Base-by-base conservation (phyloP, 2,329 filamentous ascomycete species). In the Elsinoe perseae region DNA sequence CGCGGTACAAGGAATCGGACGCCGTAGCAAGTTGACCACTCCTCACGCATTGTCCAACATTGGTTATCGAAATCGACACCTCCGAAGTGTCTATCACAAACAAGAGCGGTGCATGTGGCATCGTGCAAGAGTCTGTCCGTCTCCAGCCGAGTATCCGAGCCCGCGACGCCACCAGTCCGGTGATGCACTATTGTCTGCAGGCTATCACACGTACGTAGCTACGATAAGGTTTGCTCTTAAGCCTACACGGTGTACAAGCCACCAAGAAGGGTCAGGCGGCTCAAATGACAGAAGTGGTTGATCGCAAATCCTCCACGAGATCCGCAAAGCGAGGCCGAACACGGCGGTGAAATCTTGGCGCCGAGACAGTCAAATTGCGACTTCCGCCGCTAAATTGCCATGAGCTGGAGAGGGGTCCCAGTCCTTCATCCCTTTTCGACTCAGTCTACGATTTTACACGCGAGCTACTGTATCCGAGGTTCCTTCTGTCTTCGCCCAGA, bases 381-480 rank as follows among this genome's bases (percentile, higher is more conserved):
- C 28, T 18, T 38, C 48, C 48, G 32, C 48, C 48, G 48, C 48
- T 52, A 52, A 52, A 20, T 36, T 52, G 28, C 14, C 14, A 20
- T 25, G 18, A 28, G 18, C 12, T 14, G 25, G 21, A 16, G 25
- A 50, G 27, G 44, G 44, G n/a, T 18, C 28, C 20, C n/a, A 30
- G 3, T 50, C 44, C n/a, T 25, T n/a, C 30, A 27, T 34, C 48
- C 32, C 25, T 36, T 36, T 23, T 14, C 48, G 48, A 52, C 25
- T 52, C 30, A 36, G 28, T 18, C 28, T 16, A 20, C 25, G 25
- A 12, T 9, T 38, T 23, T 16, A 28, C 48, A 52, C 48, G 48
- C 48, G 48, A 52, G 10, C 16, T 16, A 14, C 25, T n/a, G n/a
- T n/a, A n/a, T n/a, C 48, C 48, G 48, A 52, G 48, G 48, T 18